Evolutionary conservation across 208 protist genomes (phyloP).

Genomic region (Angomonas ambiguus): DNA sequence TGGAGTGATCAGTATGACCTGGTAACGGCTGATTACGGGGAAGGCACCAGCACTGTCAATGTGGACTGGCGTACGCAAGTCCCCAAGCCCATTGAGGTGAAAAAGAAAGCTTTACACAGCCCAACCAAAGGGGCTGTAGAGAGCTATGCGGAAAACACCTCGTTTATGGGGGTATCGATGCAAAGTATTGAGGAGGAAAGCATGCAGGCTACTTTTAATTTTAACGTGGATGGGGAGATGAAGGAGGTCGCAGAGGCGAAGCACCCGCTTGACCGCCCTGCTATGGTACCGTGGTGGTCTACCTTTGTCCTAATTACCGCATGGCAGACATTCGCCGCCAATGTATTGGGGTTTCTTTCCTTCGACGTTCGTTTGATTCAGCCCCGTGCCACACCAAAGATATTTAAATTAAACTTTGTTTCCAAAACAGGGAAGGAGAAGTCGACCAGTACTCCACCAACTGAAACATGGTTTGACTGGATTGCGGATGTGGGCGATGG

Average conservation of each 20-base stretch:
- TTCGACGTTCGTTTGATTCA: slow-evolving; percentile 74
- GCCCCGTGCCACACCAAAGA: slow-evolving; percentile 35
- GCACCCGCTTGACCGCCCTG: slow-evolving; percentile 54
- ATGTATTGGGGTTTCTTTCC: slow-evolving; percentile 56
- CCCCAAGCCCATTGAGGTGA: slow-evolving; percentile 12
- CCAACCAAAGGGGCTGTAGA: background rate
- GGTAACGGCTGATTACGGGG: slow-evolving; percentile 14
- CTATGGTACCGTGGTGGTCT: slow-evolving; percentile 85
- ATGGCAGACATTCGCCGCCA: slow-evolving; percentile 39
- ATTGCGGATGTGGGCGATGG: slow-evolving; percentile 83
- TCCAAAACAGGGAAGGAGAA: background rate
- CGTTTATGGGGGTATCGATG: background rate
- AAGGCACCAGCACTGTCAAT: background rate
- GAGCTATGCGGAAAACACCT: background rate
- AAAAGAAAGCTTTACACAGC: background rate
- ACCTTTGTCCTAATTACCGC: slow-evolving; percentile 66
- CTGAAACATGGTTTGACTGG: slow-evolving; percentile 83
- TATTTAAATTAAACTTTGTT: slow-evolving; percentile 52
- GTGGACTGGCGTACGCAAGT: slow-evolving; percentile 29
- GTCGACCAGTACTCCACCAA: background rate
- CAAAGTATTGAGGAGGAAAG: background rate
- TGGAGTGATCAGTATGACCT: slow-evolving; percentile 59
- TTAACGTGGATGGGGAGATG: background rate
- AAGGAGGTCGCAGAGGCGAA: slow-evolving; percentile 6
- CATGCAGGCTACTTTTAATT: background rate